Evolutionary conservation across 2,329 filamentous ascomycete species (phyloP).

Genomic region (Lecanicillium sp.): DNA sequence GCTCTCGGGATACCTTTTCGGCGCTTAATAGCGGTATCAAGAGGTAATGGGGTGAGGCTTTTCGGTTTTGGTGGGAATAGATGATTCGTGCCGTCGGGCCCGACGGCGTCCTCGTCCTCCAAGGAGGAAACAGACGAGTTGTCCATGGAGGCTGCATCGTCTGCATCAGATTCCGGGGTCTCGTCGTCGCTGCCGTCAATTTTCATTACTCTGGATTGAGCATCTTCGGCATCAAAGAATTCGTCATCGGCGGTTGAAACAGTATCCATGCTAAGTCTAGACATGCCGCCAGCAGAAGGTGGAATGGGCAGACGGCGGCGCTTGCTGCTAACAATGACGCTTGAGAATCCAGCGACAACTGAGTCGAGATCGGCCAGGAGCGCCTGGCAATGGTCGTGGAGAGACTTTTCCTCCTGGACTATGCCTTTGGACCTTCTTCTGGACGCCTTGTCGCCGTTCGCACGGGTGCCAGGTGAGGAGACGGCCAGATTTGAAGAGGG

Average conservation of each 20-base stretch:
- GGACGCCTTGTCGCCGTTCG: conserved; percentile 23
- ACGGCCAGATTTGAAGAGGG: conserved; percentile 32
- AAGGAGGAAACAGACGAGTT: conserved; percentile 53
- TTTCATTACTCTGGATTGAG: conserved; percentile 60
- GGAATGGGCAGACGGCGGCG: conserved; percentile 57
- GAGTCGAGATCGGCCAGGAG: conserved; percentile 79
- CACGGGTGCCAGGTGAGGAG: conserved; percentile 24
- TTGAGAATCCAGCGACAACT: conserved; percentile 75
- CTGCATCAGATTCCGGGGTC: conserved; percentile 45
- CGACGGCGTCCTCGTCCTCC: conserved; percentile 49
- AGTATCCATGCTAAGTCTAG: conserved; percentile 69
- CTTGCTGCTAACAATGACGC: conserved; percentile 71
- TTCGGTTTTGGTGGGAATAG: conserved; percentile 74
- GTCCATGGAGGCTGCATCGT: conserved; percentile 46
- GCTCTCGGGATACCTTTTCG: conserved; percentile 65
- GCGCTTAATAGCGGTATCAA: conserved; percentile 56
- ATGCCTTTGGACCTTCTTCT: conserved; percentile 28
- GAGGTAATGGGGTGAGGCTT: conserved; percentile 67
- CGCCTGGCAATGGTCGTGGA: conserved; percentile 77
- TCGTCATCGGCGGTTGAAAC: conserved; percentile 64
- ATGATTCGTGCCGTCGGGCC: conserved; percentile 50
- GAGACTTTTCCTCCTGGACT: conserved; percentile 50
- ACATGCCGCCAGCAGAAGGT: conserved; percentile 34
- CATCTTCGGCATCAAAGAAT: conserved; percentile 84
- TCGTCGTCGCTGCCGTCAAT: conserved; percentile 68